These are phyloP conservation scores for Aspergillus sergii DNA, from an alignment of 2,329 filamentous ascomycete species.

Conservation along the genomic window DNA sequence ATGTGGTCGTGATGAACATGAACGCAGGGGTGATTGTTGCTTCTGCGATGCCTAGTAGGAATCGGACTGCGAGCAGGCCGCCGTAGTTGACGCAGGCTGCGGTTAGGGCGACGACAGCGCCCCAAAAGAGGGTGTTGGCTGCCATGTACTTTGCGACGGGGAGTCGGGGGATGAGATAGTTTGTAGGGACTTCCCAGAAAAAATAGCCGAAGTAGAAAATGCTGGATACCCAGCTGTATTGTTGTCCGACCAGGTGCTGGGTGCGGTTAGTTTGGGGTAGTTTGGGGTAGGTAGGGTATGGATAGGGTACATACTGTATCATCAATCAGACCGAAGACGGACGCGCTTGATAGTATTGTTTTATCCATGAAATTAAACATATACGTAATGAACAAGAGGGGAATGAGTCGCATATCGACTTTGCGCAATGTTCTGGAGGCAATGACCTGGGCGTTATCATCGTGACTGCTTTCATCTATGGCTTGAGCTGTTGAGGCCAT, in stretches of 20 bases:
- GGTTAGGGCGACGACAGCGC: conserved; percentile 51
- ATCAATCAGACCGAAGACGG: conserved; percentile 58
- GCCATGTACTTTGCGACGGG: conserved; percentile 55
- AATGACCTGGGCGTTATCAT: conserved; percentile 10
- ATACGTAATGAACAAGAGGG: conserved; percentile 60
- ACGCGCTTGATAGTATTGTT: conserved; percentile 57
- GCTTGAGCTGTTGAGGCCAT: not conserved
- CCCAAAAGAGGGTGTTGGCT: conserved; percentile 51
- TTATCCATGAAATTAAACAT: conserved; percentile 67
- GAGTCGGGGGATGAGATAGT: conserved; percentile 48
- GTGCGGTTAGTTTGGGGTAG: not conserved
- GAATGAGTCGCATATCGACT: conserved; percentile 59
- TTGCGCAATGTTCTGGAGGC: conserved; percentile 50
- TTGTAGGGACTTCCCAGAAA: conserved; percentile 41
- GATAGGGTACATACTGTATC: conserved; percentile 38
- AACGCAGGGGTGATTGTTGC: conserved; percentile 58
- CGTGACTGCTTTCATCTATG: not conserved
- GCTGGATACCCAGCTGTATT: conserved; percentile 56
- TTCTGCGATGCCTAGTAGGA: conserved; percentile 59
- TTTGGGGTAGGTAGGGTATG: too few relatives aligned
- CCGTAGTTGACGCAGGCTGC: conserved; percentile 53
- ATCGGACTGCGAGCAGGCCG: conserved; percentile 54
- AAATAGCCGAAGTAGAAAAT: conserved; percentile 58
- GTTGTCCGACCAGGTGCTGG: conserved; percentile 50
- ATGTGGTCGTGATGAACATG: conserved; percentile 59